Conservation (phyloP, 176 grass and related monocot genomes). For the Phoenix dactylifera region DNA sequence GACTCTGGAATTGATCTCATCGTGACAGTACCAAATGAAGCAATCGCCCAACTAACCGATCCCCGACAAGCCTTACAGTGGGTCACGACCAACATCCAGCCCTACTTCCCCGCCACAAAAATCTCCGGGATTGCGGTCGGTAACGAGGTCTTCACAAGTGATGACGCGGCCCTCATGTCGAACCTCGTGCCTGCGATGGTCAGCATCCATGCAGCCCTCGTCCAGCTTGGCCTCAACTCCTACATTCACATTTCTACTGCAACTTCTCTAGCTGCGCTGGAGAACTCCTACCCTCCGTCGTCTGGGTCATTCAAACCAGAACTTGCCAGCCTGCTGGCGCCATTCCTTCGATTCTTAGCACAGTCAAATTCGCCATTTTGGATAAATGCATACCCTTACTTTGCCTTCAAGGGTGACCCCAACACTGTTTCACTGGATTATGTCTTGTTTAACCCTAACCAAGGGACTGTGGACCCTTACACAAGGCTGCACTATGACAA, state of each 20-base stretch:
- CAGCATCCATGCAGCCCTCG: constrained; percentile 61
- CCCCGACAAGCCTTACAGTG: constrained; percentile 49
- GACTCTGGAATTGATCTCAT: constrained; percentile 64
- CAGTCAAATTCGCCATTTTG: constrained; percentile 67
- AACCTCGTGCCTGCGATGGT: constrained; percentile 81
- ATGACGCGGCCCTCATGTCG: constrained; percentile 55
- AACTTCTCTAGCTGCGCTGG: constrained; percentile 66
- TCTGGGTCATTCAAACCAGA: constrained; percentile 57
- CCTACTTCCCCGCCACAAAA: constrained; percentile 68
- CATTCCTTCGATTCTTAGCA: constrained; percentile 56
- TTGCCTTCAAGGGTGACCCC: constrained; percentile 78
- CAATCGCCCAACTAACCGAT: constrained; percentile 37
- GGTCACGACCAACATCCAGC: constrained; percentile 39
- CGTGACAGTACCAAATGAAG: constrained; percentile 81
- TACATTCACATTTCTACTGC: constrained; percentile 74
- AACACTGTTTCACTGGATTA: constrained; percentile 39
- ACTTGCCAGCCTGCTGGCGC: constrained; percentile 35
- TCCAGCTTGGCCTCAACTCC: constrained; percentile 50
- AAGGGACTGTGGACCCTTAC: constrained; percentile 68
- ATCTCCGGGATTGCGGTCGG: constrained; percentile 84
- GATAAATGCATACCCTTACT: constrained; percentile 92
- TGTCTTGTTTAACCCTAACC: constrained; percentile 50
- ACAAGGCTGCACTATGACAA: constrained; percentile 76
- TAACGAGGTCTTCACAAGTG: constrained; percentile 74
- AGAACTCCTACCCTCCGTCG: constrained; percentile 82